These are phyloP conservation scores for Millerozyma miso DNA, from an alignment of 805 yeast species.

Conservation along the genomic window DNA sequence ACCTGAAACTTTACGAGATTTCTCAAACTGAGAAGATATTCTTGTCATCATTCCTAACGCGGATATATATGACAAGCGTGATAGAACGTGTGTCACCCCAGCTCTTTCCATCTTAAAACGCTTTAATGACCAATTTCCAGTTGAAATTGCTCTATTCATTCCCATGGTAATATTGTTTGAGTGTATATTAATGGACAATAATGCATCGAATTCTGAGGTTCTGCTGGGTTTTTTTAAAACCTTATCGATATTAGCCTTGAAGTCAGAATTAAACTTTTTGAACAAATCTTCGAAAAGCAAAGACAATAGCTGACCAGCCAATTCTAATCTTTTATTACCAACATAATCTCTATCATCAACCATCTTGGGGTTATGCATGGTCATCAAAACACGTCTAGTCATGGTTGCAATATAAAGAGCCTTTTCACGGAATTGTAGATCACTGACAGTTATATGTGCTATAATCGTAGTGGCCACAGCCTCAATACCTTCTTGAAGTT, in stretches of 20 bases:
- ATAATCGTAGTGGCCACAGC: slow-evolving; percentile 94
- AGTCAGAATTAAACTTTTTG: slow-evolving; percentile 92
- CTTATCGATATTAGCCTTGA: slow-evolving; percentile 91
- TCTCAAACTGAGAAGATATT: slow-evolving; percentile 97
- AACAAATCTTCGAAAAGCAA: slow-evolving; percentile 93
- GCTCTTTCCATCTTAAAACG: slow-evolving; percentile 99
- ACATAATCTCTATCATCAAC: slow-evolving; percentile 99
- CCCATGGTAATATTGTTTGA: slow-evolving; percentile 93
- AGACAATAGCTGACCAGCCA: slow-evolving; percentile 97
- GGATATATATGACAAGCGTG: slow-evolving; percentile 85
- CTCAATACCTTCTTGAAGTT: slow-evolving; percentile 92
- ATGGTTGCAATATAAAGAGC: slow-evolving; percentile 92
- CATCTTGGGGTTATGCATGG: slow-evolving; percentile 89
- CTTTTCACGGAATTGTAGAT: slow-evolving; percentile 86
- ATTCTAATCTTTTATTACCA: slow-evolving; percentile 93
- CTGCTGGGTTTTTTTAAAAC: slow-evolving; percentile 90
- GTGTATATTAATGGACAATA: slow-evolving; percentile 83
- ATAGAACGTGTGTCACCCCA: slow-evolving; percentile 95
- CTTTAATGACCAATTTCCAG: slow-evolving; percentile 98
- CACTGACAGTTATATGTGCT: slow-evolving; percentile 86
- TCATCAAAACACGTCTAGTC: slow-evolving; percentile 95
- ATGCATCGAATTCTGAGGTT: slow-evolving; percentile 92
- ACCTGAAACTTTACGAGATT: slow-evolving; percentile 95
- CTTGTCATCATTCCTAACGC: slow-evolving; percentile 99
- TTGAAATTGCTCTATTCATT: slow-evolving; percentile 91